Base-by-base conservation (phyloP, 2,329 filamentous ascomycete species). In the Colletotrichum camelliae region DNA sequence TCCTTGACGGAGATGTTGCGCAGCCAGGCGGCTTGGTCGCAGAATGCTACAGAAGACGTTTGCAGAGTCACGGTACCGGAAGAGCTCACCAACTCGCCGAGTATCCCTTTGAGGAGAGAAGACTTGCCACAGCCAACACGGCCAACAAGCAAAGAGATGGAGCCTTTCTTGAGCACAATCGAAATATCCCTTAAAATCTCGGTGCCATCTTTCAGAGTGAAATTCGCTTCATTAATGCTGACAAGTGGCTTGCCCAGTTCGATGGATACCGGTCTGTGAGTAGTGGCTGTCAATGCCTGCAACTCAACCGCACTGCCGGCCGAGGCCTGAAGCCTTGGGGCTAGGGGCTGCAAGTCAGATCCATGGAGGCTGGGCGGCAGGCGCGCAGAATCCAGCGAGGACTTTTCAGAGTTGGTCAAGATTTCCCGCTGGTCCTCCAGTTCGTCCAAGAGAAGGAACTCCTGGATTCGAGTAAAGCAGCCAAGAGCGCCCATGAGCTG, bases 81-180 rank as follows among this genome's bases (percentile, higher is more conserved):
- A 2, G 72, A 77, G n/a, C 86, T 73, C 0, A 69, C 70, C 1
- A 83, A 76, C 71, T 87, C 86, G 1, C 86, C 85, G 0, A 87
- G 77, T 0, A 88, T 78, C 0, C 82, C 82, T 37, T 85, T 82
- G 12, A 87, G 75, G 0, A 88, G 76, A 0, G 82, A 83, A 0
- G 85, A 85, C 66, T 88, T 89, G 29, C 87, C 87, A n/a, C 84
- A 85, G 1, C 86, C 87, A 1, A 88, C 85, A 1, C 82, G 83
- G 0, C 87, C 87, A 1, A 87, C 79, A 3, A 88, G 57, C 75
- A 87, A 83, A 15, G 81, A 86, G 0, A 86, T 67, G 0, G 77
- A 80, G 5, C 80, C 75, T 1, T 66, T 35, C 0, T 52, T 29
- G 2, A 85, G 37, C 0, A 16, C 27, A 8, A 84, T 21, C n/a